Evolutionary conservation across 176 grass and related monocot genomes (phyloP).

Genomic region (Musa schizocarpa): DNA sequence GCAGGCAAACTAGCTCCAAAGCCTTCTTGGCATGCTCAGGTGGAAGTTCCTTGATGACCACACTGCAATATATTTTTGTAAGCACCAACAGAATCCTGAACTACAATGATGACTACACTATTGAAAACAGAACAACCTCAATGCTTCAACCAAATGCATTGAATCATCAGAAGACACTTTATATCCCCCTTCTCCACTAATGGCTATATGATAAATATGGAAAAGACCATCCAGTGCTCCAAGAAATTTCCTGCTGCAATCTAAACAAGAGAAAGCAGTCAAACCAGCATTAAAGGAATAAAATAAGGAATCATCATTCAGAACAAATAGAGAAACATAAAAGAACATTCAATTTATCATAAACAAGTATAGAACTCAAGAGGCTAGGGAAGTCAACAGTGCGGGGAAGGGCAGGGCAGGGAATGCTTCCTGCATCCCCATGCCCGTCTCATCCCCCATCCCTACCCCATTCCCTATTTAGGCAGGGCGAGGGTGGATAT

Average conservation of each 20-base stretch:
- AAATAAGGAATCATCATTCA: background rate
- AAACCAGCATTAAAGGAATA: too few relatives aligned
- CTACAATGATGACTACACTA: background rate
- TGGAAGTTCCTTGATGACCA: conserved; percentile 65
- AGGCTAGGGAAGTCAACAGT: too few relatives aligned
- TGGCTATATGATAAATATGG: conserved; percentile 86
- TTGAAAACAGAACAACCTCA: conserved; percentile 55
- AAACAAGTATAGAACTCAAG: background rate
- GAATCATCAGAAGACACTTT: conserved; percentile 98
- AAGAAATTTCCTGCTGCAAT: conserved; percentile 74
- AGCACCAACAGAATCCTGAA: background rate
- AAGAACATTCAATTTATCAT: background rate
- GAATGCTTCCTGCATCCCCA: too few relatives aligned
- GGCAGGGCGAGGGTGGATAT: too few relatives aligned
- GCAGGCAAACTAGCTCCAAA: conserved; percentile 80
- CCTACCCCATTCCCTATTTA: too few relatives aligned
- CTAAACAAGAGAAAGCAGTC: conserved; percentile 27
- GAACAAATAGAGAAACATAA: background rate
- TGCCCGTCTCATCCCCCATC: too few relatives aligned
- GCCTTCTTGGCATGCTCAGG: conserved; percentile 72
- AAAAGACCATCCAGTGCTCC: conserved; percentile 90
- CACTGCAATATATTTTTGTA: conserved; percentile 32
- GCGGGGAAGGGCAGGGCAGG: too few relatives aligned
- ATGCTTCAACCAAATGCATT: conserved; percentile 94
- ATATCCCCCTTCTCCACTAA: conserved; percentile 93